Conservation (phyloP, 768 basidiomycete species). For the Lactarius deliciosus region DNA sequence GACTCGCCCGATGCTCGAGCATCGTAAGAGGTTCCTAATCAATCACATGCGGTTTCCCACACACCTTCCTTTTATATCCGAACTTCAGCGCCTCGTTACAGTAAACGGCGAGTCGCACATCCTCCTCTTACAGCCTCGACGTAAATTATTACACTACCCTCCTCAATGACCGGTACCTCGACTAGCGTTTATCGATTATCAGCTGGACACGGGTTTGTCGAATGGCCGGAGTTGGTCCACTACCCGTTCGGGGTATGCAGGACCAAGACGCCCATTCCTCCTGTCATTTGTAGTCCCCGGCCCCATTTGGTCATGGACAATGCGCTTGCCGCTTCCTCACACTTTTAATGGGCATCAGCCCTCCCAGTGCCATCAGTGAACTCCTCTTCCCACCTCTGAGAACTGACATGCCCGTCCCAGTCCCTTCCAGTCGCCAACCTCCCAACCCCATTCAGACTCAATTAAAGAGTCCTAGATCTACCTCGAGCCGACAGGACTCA, state of each 20-base stretch:
- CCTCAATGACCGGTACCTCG: no score
- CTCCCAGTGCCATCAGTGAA: background rate
- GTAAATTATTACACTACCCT: no score
- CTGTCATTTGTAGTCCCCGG: background rate
- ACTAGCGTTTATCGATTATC: no score
- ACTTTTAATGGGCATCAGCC: constrained; percentile 5
- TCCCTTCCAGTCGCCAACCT: background rate
- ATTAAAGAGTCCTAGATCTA: background rate
- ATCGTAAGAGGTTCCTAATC: no score
- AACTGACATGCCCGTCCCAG: constrained; percentile 3
- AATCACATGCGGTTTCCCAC: no score
- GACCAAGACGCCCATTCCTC: constrained; percentile 1
- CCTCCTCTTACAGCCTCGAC: no score
- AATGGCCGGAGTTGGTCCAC: no score
- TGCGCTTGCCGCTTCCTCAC: background rate
- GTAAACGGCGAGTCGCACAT: no score
- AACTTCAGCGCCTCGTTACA: no score
- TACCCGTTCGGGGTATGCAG: background rate
- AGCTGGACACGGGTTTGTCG: no score
- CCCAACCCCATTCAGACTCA: constrained; percentile 6
- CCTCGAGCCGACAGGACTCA: background rate
- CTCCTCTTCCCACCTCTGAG: background rate
- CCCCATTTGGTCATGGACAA: background rate
- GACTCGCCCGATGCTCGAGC: no score
- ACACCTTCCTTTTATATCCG: no score